These are phyloP conservation scores for Phanerochaete carnosa DNA, from an alignment of 768 basidiomycete species.

Conservation along the genomic window DNA sequence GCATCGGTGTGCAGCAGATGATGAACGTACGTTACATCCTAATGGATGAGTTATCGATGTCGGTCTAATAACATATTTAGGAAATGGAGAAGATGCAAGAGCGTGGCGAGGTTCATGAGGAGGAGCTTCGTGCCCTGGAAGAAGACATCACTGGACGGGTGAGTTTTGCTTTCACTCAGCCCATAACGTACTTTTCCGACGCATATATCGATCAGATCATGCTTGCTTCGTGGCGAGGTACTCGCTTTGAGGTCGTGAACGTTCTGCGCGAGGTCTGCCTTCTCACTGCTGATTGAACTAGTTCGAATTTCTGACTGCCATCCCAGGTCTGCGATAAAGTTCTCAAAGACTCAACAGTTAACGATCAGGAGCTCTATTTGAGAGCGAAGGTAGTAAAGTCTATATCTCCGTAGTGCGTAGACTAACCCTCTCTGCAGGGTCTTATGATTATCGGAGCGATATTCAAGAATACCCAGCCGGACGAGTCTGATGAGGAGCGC, in stretches of 20 bases:
- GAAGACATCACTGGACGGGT: conserved; percentile 93
- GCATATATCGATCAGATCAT: conserved; percentile 55
- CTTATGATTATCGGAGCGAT: conserved; percentile 87
- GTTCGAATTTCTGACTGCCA: neutral
- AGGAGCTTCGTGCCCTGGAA: conserved; percentile 81
- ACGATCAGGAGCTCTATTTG: conserved; percentile 69
- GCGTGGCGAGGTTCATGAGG: conserved; percentile 86
- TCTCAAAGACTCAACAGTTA: conserved; percentile 71
- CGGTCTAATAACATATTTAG: conserved; percentile 30
- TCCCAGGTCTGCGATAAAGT: conserved; percentile 54
- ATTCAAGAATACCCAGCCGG: conserved; percentile 81
- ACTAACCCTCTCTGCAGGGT: conserved; percentile 43
- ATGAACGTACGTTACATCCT: conserved; percentile 42
- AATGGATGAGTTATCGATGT: neutral
- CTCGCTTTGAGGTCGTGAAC: conserved; percentile 90
- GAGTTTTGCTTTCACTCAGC: conserved; percentile 7
- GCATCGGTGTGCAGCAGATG: conserved; percentile 70
- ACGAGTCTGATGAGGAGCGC: conserved; percentile 91
- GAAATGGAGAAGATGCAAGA: conserved; percentile 91
- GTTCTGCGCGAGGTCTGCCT: conserved; percentile 67
- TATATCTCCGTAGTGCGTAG: neutral
- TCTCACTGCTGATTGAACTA: neutral
- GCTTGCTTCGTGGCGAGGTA: conserved; percentile 97
- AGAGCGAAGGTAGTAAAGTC: conserved; percentile 70
- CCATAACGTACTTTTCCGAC: neutral